phyloP scores from a whole-genome alignment of 805 yeast species.

The Geotrichum ghanense region DNA sequence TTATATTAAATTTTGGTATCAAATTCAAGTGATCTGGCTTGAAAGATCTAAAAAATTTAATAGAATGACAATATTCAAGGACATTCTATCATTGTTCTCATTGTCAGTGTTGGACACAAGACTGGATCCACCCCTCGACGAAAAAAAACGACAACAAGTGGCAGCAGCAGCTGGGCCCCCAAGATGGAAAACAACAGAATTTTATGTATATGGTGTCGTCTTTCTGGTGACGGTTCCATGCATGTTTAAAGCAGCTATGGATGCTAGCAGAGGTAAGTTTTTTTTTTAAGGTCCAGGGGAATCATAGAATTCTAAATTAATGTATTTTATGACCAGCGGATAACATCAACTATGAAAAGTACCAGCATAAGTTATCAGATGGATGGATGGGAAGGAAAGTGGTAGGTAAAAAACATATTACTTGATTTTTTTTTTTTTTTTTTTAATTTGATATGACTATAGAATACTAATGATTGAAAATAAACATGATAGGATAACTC shows the following conservation, averaged over 20 bases:
- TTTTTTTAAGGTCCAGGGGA: too few species aligned
- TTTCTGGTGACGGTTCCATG: slow-evolving; percentile 67
- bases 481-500: slow-evolving; percentile 55
- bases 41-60: too few species aligned
- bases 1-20: too few species aligned
- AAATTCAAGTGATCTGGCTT: too few species aligned
- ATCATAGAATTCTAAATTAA: not conserved
- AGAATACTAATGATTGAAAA: too few species aligned
- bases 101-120: slow-evolving; percentile 34
- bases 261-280: slow-evolving; percentile 43
- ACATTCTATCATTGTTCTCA: slow-evolving; percentile 19
- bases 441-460: not conserved
- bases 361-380: slow-evolving; percentile 46
- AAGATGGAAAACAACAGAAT: slow-evolving; percentile 71
- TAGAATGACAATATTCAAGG: too few species aligned
- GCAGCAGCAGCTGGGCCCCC: slow-evolving; percentile 28
- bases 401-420: slow-evolving; percentile 8
- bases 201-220: slow-evolving; percentile 50
- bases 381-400: slow-evolving; percentile 94
- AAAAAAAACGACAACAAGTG: slow-evolving; percentile 19
- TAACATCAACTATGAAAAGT: slow-evolving; percentile 61
- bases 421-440: not conserved
- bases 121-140: slow-evolving; percentile 26
- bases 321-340: slow-evolving; percentile 30
- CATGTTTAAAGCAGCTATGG: slow-evolving; percentile 73